Evolutionary conservation across 192 early-diverging fungal species (phyloP).

Genomic region (Linnemannia hyalina): DNA sequence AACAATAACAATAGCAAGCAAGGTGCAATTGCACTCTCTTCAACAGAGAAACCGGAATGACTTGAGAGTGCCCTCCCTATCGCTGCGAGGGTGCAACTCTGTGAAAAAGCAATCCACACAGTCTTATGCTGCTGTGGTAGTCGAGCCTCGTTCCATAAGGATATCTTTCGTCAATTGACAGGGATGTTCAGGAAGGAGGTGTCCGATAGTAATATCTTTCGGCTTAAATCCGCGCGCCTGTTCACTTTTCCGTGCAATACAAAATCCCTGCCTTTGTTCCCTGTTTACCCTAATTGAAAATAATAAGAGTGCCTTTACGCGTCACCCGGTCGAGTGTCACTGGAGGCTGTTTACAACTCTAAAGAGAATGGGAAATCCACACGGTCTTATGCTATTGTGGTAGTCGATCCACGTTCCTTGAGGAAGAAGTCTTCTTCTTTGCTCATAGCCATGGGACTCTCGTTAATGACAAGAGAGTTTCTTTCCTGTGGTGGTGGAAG

Average conservation of each 20-base stretch:
- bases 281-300: not conserved
- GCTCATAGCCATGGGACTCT: not conserved
- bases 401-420: constrained; percentile 7
- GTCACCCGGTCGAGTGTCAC: not conserved
- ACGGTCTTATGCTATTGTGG: not conserved
- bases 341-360: not conserved
- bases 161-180: not conserved
- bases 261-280: too few species aligned
- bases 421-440: not conserved
- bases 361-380: not conserved
- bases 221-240: not conserved
- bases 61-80: not conserved
- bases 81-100: not conserved
- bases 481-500: not conserved
- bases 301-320: not conserved
- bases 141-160: not conserved
- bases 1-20: not conserved
- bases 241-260: not conserved
- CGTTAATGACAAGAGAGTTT: not conserved
- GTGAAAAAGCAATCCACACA: not conserved
- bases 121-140: constrained; percentile 1
- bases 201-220: not conserved
- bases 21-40: not conserved
- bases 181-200: not conserved
- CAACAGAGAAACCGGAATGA: not conserved